Conservation (phyloP, 2,329 filamentous ascomycete genomes). For the Cercospora beticola region DNA sequence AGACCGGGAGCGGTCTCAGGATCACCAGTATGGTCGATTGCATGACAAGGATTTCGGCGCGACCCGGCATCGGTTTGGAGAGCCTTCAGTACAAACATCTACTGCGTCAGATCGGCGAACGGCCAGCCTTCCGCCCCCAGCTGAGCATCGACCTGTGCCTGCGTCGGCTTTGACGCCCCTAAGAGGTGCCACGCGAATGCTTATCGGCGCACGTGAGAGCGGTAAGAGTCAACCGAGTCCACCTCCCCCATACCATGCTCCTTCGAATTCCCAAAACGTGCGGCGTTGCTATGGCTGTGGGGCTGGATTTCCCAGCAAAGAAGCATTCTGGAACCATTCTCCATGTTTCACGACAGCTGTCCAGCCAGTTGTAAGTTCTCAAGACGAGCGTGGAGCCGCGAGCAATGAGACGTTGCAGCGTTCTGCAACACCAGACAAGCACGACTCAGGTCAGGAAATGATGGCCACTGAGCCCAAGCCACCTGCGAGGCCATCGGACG, state of each 20-base stretch:
- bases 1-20: background rate
- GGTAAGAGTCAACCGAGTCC: background rate
- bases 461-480: background rate
- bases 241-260: background rate
- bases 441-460: background rate
- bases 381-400: background rate
- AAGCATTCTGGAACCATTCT: constrained; percentile 4
- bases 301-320: background rate
- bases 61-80: background rate
- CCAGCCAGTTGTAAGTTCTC: background rate
- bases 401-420: background rate
- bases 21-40: background rate
- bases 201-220: background rate
- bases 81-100: background rate
- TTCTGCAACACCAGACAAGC: constrained; percentile 3
- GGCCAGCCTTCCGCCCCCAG: background rate
- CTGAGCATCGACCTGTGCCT: background rate
- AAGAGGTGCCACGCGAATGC: background rate
- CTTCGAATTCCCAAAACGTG: background rate
- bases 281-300: constrained; percentile 10
- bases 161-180: background rate
- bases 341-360: constrained; percentile 5
- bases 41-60: background rate
- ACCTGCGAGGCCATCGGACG: background rate
- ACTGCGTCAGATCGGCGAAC: background rate